These are phyloP conservation scores for Penicillium nucicola DNA, from an alignment of 495 filamentous ascomycete species.

Conservation along the genomic window DNA sequence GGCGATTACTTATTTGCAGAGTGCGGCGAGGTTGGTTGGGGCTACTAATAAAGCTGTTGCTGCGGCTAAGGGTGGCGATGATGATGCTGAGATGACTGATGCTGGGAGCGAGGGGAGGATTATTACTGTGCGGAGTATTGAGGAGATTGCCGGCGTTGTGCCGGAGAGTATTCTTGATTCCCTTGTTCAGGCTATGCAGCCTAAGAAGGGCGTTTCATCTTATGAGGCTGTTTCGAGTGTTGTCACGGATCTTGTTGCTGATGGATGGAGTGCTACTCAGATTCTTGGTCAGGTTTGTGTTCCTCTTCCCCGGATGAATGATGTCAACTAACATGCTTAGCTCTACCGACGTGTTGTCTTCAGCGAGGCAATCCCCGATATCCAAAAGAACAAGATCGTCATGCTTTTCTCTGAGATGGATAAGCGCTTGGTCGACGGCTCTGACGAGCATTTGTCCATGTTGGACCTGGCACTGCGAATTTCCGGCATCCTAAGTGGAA, in stretches of 20 bases:
- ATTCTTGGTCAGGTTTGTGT: constrained; percentile 67
- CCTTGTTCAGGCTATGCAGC: constrained; percentile 75
- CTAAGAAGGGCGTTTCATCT: constrained; percentile 55
- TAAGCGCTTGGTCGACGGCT: constrained; percentile 93
- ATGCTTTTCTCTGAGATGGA: constrained; percentile 89
- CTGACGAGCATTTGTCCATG: constrained; percentile 90
- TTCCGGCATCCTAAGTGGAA: constrained; percentile 64
- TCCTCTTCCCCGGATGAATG: background rate
- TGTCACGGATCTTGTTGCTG: constrained; percentile 86
- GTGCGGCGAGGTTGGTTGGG: constrained; percentile 76
- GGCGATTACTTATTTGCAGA: constrained; percentile 94
- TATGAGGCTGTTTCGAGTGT: constrained; percentile 74
- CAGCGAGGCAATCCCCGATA: constrained; percentile 76
- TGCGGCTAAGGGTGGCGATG: constrained; percentile 48
- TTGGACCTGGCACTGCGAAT: constrained; percentile 80
- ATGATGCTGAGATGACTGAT: constrained; percentile 49
- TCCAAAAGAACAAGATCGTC: constrained; percentile 88
- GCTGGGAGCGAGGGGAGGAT: constrained; percentile 21
- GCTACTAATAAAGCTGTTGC: constrained; percentile 32
- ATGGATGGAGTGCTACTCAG: constrained; percentile 97
- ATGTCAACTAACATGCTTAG: constrained; percentile 34
- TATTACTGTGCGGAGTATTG: constrained; percentile 74
- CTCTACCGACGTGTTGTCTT: constrained; percentile 80
- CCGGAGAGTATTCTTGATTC: constrained; percentile 67
- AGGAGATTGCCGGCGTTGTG: constrained; percentile 96